Conservation (phyloP, 257 asterid genomes). For the Penstemon barbatus region DNA sequence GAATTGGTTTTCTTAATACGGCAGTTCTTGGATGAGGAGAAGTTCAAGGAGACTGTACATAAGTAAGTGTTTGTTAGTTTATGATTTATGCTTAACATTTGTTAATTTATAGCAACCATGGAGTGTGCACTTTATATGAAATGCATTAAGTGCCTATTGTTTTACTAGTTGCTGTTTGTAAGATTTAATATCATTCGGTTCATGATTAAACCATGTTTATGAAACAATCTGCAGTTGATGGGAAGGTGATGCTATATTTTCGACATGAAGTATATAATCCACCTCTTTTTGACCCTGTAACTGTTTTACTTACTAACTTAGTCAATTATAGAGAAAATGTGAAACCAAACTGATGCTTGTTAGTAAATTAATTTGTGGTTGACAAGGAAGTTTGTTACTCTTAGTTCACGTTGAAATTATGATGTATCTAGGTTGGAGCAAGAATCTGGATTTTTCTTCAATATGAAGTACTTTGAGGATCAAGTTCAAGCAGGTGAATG, state of each 20-base stretch:
- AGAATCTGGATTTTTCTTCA: slow-evolving; percentile 94
- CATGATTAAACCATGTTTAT: too few species aligned
- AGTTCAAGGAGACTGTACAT: slow-evolving; percentile 94
- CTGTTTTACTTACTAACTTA: too few species aligned
- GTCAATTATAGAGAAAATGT: not conserved
- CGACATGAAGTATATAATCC: too few species aligned
- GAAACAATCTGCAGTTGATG: too few species aligned
- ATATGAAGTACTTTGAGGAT: slow-evolving; percentile 92
- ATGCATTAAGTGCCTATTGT: too few species aligned
- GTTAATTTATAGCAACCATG: too few species aligned
- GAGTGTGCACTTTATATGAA: too few species aligned
- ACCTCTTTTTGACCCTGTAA: too few species aligned
- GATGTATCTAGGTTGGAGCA: slow-evolving; percentile 73
- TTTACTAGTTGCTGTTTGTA: too few species aligned
- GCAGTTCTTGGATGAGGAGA: slow-evolving; percentile 96
- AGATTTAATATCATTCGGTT: too few species aligned
- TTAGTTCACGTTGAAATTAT: slow-evolving; percentile 29
- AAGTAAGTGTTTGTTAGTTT: slow-evolving; percentile 45
- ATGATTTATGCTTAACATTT: too few species aligned
- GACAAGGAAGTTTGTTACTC: slow-evolving; percentile 8
- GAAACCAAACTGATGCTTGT: slow-evolving; percentile 2
- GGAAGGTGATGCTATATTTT: too few species aligned
- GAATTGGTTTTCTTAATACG: slow-evolving; percentile 94
- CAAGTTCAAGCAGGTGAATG: slow-evolving; percentile 98
- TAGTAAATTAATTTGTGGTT: not conserved